A percentile compares a stretch with the other conserved stretches of the same genome.
Conservation (phyloP, 2,329 filamentous ascomycete species). For the Colletotrichum magnum region DNA sequence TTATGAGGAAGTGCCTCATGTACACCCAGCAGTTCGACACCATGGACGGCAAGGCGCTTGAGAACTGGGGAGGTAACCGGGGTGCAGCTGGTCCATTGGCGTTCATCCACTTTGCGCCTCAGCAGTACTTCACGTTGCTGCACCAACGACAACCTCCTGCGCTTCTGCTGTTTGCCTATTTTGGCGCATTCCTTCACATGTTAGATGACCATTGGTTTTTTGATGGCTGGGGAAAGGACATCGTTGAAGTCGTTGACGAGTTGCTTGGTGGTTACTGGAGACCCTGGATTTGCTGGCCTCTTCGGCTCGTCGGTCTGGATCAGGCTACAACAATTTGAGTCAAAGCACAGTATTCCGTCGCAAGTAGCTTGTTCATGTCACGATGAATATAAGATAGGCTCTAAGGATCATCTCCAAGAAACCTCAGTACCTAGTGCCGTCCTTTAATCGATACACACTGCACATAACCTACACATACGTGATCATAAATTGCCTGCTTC, state of each 20-base stretch:
- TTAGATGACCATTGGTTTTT: conserved; percentile 40
- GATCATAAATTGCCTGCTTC: too few species aligned
- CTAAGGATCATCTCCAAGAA: too few species aligned
- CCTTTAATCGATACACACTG: too few species aligned
- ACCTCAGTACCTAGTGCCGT: too few species aligned
- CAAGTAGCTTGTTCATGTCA: background rate
- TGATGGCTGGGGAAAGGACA: conserved; percentile 42
- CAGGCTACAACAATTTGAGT: background rate
- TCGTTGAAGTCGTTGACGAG: conserved; percentile 41
- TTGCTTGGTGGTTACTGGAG: conserved; percentile 43
- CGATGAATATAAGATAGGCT: too few species aligned
- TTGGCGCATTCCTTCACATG: conserved; percentile 39
- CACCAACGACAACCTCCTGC: conserved; percentile 44
- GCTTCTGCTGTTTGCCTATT: conserved; percentile 41
- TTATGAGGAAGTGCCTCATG: conserved; percentile 37
- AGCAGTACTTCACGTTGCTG: conserved; percentile 41
- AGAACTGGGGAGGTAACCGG: conserved; percentile 41
- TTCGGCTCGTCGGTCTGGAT: background rate
- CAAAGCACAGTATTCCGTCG: too few species aligned
- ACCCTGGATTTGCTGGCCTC: conserved; percentile 35
- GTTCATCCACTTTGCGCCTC: conserved; percentile 41
- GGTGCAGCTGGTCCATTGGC: conserved; percentile 40
- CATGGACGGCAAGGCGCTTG: conserved; percentile 19
- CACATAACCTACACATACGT: too few species aligned
- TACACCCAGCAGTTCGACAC: conserved; percentile 40